Evolutionary conservation across 768 basidiomycete species (phyloP), one percentile per base, ranked within the genome.

Genomic region (Suillus brevipes): DNA sequence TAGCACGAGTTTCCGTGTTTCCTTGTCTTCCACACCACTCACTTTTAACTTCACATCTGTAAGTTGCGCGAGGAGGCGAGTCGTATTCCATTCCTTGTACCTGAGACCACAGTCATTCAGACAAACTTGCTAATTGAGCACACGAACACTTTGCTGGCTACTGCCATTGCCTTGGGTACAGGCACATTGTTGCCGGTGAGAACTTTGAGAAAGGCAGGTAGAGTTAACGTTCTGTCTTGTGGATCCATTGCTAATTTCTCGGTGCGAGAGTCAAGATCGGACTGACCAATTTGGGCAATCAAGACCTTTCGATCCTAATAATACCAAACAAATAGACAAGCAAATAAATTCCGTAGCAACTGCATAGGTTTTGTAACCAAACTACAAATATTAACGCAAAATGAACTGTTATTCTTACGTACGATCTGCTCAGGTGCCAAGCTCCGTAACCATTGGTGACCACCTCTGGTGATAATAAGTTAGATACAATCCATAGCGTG

Each of bases 61-160:
- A 40, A 95, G 78, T 61, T 81, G 79, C 2, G 78, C 74, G 10
- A 95, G 83, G 67, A 82, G 80, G 20, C 81, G 74, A 6, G 85
- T 82, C 0, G 91, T 89, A 69, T 87, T 89, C 71, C 82, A 83
- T 28, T 86, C 80, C 71, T 90, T 92, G 77, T 91, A 94, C 67
- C 92, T 94, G 74, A 53, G 47, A 31, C 55, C 71, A 62, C n/a
- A 20, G 42, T 69, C 58, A 67, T 70, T 67, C 40, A 50, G 55
- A 47, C 47, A 53, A 60, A 64, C 37, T 60, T 23, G 13, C 42
- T 31, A 45, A 38, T 34, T 23, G 40, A 52, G 25, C 38, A 62
- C 40, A 76, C 84, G 65, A 65, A 90, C 91, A 90, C 81, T 82
- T 91, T 91, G 64, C 84, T 83, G 43, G 91, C 84, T 31, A 90